phyloP scores from a whole-genome alignment of 2,329 filamentous ascomycete species.

The Fusarium pseudonygamai region DNA sequence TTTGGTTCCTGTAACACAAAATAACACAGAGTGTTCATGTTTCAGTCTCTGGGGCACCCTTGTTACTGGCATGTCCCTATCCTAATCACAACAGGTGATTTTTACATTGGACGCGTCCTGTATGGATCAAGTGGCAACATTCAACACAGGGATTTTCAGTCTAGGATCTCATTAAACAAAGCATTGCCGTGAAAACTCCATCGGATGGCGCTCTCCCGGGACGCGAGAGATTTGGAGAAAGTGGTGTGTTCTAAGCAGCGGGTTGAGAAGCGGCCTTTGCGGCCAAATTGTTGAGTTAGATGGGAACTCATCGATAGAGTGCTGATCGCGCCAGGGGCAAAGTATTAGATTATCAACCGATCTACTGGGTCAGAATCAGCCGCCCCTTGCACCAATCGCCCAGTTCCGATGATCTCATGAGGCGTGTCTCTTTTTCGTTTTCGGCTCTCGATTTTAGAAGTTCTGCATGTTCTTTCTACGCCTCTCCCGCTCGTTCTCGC shows the following conservation, averaged over 20 bases:
- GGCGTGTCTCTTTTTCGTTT: constrained; percentile 35
- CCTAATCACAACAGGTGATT: constrained; percentile 36
- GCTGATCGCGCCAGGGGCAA: constrained; percentile 21
- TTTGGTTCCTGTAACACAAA: constrained; percentile 7
- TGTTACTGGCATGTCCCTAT: constrained; percentile 23
- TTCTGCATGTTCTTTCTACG: neutral
- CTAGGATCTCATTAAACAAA: constrained; percentile 22
- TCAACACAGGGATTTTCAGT: constrained; percentile 7
- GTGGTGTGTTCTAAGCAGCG: constrained; percentile 10
- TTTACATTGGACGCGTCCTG: constrained; percentile 34
- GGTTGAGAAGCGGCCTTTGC: constrained; percentile 7
- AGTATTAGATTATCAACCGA: constrained; percentile 37
- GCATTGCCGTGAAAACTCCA: constrained; percentile 19
- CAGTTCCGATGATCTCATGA: constrained; percentile 29
- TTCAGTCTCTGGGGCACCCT: constrained; percentile 10
- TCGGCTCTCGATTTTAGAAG: constrained; percentile 22
- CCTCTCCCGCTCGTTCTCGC: constrained; percentile 22
- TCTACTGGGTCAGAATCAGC: constrained; percentile 20
- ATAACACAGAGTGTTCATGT: neutral
- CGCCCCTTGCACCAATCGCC: constrained; percentile 17
- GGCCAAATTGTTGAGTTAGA: constrained; percentile 18
- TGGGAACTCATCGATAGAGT: constrained; percentile 14
- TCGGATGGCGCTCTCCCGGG: constrained; percentile 31
- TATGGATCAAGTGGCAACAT: constrained; percentile 34
- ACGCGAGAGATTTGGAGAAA: constrained; percentile 15